phyloP scores from a whole-genome alignment of 495 filamentous ascomycete species.

The Aspergillus diversus region DNA sequence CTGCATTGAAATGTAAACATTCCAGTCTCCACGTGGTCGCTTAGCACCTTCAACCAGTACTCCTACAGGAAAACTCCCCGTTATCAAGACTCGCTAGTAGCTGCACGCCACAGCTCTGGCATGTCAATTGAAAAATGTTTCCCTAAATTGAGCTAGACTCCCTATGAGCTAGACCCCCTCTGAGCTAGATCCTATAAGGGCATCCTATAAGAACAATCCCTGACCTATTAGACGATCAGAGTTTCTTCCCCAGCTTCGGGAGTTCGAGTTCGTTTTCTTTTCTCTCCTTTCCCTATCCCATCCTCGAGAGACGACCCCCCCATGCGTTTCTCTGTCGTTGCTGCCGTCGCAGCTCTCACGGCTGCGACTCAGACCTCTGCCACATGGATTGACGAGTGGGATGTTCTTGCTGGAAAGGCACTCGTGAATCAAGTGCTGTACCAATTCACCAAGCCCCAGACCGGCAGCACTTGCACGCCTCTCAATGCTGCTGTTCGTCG shows the following conservation, averaged over 20 bases:
- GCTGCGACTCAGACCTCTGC: slow-evolving; percentile 17
- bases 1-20: no score
- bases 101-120: no score
- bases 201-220: slow-evolving; percentile 9
- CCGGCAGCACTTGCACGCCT: slow-evolving; percentile 26
- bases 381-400: slow-evolving; percentile 14
- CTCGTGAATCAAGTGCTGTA: slow-evolving; percentile 20
- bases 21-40: no score
- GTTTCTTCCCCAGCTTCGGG: slow-evolving; percentile 6
- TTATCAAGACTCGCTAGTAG: no score
- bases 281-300: background rate
- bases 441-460: slow-evolving; percentile 9
- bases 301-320: background rate
- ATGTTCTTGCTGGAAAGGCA: slow-evolving; percentile 20
- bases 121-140: background rate
- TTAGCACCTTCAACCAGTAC: no score
- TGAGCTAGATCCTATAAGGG: background rate
- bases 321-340: slow-evolving; percentile 21
- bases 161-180: no score
- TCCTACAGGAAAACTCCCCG: no score
- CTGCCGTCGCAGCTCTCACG: slow-evolving; percentile 16
- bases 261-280: background rate
- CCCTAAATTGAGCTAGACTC: background rate
- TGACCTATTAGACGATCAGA: slow-evolving; percentile 1
- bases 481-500: slow-evolving; percentile 34